Percentiles rank a stretch among this genome's conserved stretches.
Conservation (phyloP, 2,329 filamentous ascomycete species). For the Nemania diffusa region DNA sequence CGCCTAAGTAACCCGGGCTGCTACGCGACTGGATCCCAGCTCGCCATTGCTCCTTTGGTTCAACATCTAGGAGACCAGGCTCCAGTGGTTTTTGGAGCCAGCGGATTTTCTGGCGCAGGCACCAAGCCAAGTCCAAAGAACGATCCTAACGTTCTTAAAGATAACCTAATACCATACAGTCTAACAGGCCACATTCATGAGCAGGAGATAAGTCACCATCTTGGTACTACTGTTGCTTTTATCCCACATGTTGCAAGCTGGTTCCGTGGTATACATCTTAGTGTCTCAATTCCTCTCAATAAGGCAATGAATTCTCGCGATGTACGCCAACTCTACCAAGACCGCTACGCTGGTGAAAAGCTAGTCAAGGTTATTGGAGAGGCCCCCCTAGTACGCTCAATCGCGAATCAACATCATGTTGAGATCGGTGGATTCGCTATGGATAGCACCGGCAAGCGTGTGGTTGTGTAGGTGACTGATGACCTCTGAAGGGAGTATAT, state of each 20-base stretch:
- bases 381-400: slow-evolving; percentile 84
- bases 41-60: slow-evolving; percentile 86
- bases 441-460: slow-evolving; percentile 86
- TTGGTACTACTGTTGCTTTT: slow-evolving; percentile 81
- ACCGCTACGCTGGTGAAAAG: slow-evolving; percentile 94
- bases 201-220: slow-evolving; percentile 83
- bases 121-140: slow-evolving; percentile 96
- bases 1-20: slow-evolving; percentile 94
- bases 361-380: slow-evolving; percentile 93
- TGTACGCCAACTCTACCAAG: slow-evolving; percentile 93
- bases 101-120: slow-evolving; percentile 93
- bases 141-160: slow-evolving; percentile 80
- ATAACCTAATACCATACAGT: slow-evolving; percentile 92
- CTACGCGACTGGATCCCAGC: slow-evolving; percentile 92
- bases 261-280: slow-evolving; percentile 96
- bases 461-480: slow-evolving; percentile 69
- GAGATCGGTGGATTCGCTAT: slow-evolving; percentile 98
- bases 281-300: slow-evolving; percentile 88
- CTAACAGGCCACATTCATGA: slow-evolving; percentile 96
- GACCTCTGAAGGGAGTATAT: not conserved
- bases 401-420: slow-evolving; percentile 84
- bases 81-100: slow-evolving; percentile 88
- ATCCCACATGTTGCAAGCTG: slow-evolving; percentile 82
- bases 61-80: slow-evolving; percentile 80
- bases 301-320: slow-evolving; percentile 90